These are phyloP conservation scores for Pseudocercospora eumusae DNA, from an alignment of 2,329 filamentous ascomycete species.

Conservation along the genomic window DNA sequence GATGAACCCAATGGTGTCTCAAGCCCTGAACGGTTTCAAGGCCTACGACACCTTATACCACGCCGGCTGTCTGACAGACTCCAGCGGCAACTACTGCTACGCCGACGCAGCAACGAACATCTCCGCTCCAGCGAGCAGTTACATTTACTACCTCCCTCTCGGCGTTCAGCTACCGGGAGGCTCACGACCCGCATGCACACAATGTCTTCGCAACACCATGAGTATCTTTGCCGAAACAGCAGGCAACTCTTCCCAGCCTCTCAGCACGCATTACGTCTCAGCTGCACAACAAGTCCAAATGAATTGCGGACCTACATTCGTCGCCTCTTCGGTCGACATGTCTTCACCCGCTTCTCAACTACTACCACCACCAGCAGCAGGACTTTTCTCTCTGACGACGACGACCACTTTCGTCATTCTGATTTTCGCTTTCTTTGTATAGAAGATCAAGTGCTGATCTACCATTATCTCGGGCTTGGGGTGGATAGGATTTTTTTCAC, in stretches of 20 bases:
- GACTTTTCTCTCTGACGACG: neutral
- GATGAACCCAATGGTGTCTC: constrained; percentile 68
- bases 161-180: constrained; percentile 69
- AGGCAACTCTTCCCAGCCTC: constrained; percentile 63
- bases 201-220: constrained; percentile 80
- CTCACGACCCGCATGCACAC: constrained; percentile 70
- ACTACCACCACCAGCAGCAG: neutral
- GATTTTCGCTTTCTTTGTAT: constrained; percentile 15
- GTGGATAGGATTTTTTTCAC: neutral
- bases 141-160: constrained; percentile 83
- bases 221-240: constrained; percentile 71
- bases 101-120: constrained; percentile 79
- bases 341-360: constrained; percentile 5
- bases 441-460: constrained; percentile 36
- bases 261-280: constrained; percentile 67
- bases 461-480: no score
- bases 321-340: constrained; percentile 22
- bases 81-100: constrained; percentile 65
- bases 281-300: constrained; percentile 75
- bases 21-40: constrained; percentile 73
- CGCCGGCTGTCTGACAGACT: constrained; percentile 74
- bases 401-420: constrained; percentile 8
- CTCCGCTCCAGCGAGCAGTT: constrained; percentile 68
- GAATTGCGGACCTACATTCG: constrained; percentile 59
- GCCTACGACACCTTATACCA: constrained; percentile 78